A percentile compares a stretch with the other conserved stretches of the same genome.
phyloP scores from a whole-genome alignment of 257 asterid species.

The Scutellaria galericulata region DNA sequence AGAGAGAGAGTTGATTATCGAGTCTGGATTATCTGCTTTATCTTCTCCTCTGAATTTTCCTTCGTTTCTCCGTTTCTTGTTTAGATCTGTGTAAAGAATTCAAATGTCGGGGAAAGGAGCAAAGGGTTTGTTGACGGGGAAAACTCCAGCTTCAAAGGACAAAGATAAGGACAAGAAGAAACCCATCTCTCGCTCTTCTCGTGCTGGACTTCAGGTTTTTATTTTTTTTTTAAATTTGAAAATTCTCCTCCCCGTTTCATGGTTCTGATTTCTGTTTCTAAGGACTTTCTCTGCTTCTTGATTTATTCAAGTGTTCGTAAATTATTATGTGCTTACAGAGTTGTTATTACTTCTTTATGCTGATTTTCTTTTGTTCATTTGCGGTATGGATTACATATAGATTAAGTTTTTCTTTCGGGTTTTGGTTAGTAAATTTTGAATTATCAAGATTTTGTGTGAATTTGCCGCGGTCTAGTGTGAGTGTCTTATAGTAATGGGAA shows the following conservation, averaged over 20 bases:
- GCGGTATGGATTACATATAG: not conserved
- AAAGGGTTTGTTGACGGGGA: slow-evolving; percentile 52
- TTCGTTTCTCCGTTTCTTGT: not conserved
- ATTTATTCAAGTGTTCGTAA: not conserved
- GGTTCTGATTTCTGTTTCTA: not conserved
- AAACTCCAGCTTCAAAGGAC: slow-evolving; percentile 55
- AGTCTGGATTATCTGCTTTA: slow-evolving; percentile 28
- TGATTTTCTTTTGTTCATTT: not conserved
- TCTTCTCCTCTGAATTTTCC: slow-evolving; percentile 18
- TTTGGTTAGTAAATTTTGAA: not conserved
- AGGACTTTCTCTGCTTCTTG: not conserved
- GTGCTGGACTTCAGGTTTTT: slow-evolving; percentile 59
- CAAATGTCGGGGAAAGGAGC: slow-evolving; percentile 64
- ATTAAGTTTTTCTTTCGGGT: not conserved
- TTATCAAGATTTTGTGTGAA: not conserved
- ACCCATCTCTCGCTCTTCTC: slow-evolving; percentile 56
- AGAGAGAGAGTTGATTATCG: slow-evolving; percentile 21
- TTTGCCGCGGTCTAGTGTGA: not conserved
- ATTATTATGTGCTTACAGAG: not conserved
- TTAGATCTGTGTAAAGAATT: slow-evolving; percentile 30
- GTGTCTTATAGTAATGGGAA: not conserved
- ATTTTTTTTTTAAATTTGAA: not conserved
- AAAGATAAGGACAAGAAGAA: slow-evolving; percentile 62
- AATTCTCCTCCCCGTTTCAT: not conserved
- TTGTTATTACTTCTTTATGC: not conserved